Evolutionary conservation across 139 green algal genomes (phyloP).

Genomic region (Haematococcus lacustris): DNA sequence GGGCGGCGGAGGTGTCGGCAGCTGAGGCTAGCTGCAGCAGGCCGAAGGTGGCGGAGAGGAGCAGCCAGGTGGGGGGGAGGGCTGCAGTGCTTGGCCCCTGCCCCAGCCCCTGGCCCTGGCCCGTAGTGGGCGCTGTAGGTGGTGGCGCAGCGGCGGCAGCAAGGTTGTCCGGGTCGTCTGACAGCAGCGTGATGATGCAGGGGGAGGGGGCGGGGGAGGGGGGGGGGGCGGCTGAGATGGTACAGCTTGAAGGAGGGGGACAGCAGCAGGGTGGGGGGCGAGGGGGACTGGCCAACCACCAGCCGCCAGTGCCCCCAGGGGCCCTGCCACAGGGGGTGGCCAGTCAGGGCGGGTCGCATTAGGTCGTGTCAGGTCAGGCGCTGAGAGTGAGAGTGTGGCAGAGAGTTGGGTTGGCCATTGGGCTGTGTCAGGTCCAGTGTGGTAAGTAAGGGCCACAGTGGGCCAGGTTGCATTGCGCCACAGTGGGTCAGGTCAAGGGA

Average conservation of each 20-base stretch:
- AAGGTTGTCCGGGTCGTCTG: constrained; percentile 21
- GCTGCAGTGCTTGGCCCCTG: too few species aligned
- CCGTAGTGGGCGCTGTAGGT: neutral
- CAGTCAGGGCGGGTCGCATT: neutral
- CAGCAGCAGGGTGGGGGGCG: too few species aligned
- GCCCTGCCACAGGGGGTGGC: neutral
- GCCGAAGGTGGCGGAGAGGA: too few species aligned
- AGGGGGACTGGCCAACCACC: neutral
- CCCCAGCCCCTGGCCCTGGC: too few species aligned
- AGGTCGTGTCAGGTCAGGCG: neutral
- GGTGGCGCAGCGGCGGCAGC: constrained; percentile 1
- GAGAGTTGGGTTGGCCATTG: neutral
- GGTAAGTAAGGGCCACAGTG: too few species aligned
- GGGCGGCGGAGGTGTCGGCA: neutral
- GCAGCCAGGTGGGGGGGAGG: too few species aligned
- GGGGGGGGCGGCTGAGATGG: too few species aligned
- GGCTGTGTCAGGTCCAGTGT: neutral
- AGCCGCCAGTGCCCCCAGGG: neutral
- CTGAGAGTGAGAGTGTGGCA: neutral
- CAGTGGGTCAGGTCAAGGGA: too few species aligned
- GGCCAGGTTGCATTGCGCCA: too few species aligned
- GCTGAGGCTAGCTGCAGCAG: neutral
- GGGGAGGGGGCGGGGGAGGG: too few species aligned
- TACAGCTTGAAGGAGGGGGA: too few species aligned
- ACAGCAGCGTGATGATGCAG: too few species aligned